phyloP scores from a whole-genome alignment of 345 rosid species.

The Melastoma malabathricum region DNA sequence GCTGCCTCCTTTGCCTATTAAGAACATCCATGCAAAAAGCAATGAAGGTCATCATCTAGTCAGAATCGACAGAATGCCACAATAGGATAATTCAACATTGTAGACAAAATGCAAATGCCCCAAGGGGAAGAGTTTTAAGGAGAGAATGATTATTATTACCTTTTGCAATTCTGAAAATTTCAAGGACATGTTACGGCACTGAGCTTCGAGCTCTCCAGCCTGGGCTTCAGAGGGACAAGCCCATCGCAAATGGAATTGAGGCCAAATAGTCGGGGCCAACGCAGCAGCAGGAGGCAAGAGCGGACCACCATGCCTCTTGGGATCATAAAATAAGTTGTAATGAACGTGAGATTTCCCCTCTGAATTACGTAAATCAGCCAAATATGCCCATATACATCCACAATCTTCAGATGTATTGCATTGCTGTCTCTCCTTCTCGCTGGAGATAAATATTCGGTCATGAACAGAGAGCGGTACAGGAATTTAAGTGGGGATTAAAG shows the following conservation, averaged over 20 bases:
- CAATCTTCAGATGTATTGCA: conserved; percentile 50
- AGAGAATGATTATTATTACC: conserved; percentile 23
- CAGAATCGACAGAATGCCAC: too few species aligned
- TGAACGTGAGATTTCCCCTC: conserved; percentile 57
- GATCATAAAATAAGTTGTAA: conserved; percentile 67
- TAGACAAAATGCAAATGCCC: too few species aligned
- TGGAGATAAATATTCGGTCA: conserved; percentile 17
- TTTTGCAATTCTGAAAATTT: conserved; percentile 54
- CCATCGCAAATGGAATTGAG: conserved; percentile 97
- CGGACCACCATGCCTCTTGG: conserved; percentile 37
- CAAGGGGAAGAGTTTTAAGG: too few species aligned
- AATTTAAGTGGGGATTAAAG: too few species aligned
- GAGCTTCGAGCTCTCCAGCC: conserved; percentile 58
- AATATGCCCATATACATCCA: conserved; percentile 87
- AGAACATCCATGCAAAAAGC: not conserved
- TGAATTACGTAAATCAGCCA: conserved; percentile 56
- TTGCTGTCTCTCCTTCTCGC: conserved; percentile 85
- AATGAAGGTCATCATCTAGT: not conserved
- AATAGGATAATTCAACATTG: too few species aligned
- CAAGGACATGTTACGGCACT: conserved; percentile 47
- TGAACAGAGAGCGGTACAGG: not conserved
- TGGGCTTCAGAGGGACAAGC: conserved; percentile 81
- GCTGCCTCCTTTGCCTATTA: conserved; percentile 68
- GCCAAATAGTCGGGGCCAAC: conserved; percentile 94
- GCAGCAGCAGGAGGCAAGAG: conserved; percentile 94